Percentiles rank a stretch among this genome's conserved stretches.
Evolutionary conservation across 2,329 filamentous ascomycete genomes (phyloP).

Genomic region (Penicillium sp.): DNA sequence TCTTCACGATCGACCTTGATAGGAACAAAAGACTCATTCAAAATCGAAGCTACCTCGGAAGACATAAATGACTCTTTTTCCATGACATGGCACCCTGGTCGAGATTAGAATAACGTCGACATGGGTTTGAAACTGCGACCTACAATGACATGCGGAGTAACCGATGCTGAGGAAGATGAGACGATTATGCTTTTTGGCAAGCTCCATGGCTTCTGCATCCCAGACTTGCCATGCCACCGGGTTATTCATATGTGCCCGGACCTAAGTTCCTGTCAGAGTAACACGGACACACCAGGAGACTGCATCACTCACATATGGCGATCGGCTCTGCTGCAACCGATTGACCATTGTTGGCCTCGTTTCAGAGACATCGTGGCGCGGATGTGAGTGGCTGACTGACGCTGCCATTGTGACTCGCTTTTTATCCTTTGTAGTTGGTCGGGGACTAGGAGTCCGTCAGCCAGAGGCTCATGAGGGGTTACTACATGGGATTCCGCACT

Average conservation of each 20-base stretch:
- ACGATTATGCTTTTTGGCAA: slow-evolving; percentile 77
- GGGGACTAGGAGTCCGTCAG: slow-evolving; percentile 6
- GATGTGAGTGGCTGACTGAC: slow-evolving; percentile 29
- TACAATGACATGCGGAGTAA: slow-evolving; percentile 93
- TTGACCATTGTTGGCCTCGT: slow-evolving; percentile 47
- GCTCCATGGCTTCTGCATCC: slow-evolving; percentile 68
- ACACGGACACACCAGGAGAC: background rate
- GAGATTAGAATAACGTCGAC: slow-evolving; percentile 16
- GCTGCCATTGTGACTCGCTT: slow-evolving; percentile 24
- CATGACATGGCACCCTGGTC: slow-evolving; percentile 79
- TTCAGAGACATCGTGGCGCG: slow-evolving; percentile 25
- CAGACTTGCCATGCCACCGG: slow-evolving; percentile 90
- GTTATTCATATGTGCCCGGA: slow-evolving; percentile 72
- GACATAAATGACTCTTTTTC: slow-evolving; percentile 88
- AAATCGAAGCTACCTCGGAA: slow-evolving; percentile 69
- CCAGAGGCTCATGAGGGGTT: slow-evolving; percentile 10
- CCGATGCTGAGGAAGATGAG: slow-evolving; percentile 92
- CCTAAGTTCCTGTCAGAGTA: slow-evolving; percentile 39
- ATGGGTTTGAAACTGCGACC: slow-evolving; percentile 32
- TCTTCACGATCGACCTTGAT: slow-evolving; percentile 93
- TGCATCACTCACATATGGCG: slow-evolving; percentile 58
- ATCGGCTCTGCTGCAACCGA: slow-evolving; percentile 58
- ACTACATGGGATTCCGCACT: slow-evolving; percentile 19
- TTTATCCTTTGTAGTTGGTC: background rate
- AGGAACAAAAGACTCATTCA: slow-evolving; percentile 86